These are phyloP conservation scores for Termitomyces sp. DNA, from an alignment of 768 basidiomycete genomes.

Conservation along the genomic window DNA sequence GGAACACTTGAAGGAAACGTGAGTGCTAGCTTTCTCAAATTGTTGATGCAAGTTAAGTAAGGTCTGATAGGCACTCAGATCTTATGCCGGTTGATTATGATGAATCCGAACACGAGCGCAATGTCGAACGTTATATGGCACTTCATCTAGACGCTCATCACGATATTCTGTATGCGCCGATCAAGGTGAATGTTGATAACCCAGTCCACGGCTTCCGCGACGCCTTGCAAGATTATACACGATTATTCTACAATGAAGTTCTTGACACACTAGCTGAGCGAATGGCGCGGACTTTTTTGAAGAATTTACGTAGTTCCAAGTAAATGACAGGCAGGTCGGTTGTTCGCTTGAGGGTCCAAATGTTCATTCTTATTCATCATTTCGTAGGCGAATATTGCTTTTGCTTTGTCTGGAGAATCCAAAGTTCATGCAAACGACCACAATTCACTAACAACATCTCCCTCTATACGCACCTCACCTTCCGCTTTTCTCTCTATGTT, in stretches of 20 bases:
- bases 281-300: not conserved
- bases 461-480: slow-evolving; percentile 1
- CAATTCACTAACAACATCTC: slow-evolving; percentile 5
- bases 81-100: not conserved
- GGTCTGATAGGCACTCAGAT: not conserved
- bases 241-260: not conserved
- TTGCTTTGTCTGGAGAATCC: not conserved
- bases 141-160: slow-evolving; percentile 1
- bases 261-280: not conserved
- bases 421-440: slow-evolving; percentile 5
- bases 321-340: not conserved
- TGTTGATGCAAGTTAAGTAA: too few species aligned
- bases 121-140: not conserved
- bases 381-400: too few species aligned
- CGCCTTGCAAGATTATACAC: not conserved
- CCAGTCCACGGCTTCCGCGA: slow-evolving; percentile 4
- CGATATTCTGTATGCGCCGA: not conserved
- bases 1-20: slow-evolving; percentile 2
- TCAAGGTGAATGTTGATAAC: not conserved
- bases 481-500: not conserved
- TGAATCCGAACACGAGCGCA: not conserved
- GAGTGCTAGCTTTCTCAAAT: not conserved
- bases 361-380: not conserved
- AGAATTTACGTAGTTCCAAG: not conserved
- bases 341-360: not conserved